These are phyloP conservation scores for Begonia fuchsioides DNA, from an alignment of 306 rosid genomes.

Conservation along the genomic window DNA sequence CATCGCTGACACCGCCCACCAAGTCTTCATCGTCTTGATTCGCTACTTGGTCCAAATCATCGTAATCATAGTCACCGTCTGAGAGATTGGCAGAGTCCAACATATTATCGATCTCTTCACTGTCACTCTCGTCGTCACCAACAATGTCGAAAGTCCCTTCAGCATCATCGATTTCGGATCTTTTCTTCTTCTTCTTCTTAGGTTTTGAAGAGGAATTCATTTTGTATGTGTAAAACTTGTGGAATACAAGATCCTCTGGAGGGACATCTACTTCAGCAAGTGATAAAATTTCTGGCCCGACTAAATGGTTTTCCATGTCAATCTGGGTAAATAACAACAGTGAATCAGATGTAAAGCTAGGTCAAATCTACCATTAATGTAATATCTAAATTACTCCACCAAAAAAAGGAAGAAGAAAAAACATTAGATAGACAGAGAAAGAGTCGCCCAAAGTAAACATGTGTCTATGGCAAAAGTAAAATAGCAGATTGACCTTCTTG, in stretches of 20 bases:
- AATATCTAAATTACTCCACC: background rate
- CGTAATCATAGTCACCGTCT: conserved; percentile 58
- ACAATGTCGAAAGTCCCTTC: conserved; percentile 44
- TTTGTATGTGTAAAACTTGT: conserved; percentile 72
- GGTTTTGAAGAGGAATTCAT: conserved; percentile 45
- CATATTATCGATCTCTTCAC: conserved; percentile 71
- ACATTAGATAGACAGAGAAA: background rate
- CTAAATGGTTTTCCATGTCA: conserved; percentile 48
- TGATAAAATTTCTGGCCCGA: conserved; percentile 67
- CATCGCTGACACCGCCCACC: conserved; percentile 51
- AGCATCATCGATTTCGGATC: conserved; percentile 48
- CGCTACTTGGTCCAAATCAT: conserved; percentile 65
- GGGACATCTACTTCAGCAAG: conserved; percentile 82
- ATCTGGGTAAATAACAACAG: conserved; percentile 37
- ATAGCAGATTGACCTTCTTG: conserved; percentile 73
- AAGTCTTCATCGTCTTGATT: conserved; percentile 72
- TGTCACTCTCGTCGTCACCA: conserved; percentile 69
- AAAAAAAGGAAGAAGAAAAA: background rate
- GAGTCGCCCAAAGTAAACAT: too few relatives aligned
- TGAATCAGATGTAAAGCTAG: conserved; percentile 7
- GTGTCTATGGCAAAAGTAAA: too few relatives aligned
- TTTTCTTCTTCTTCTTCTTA: conserved; percentile 68
- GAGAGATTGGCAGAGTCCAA: conserved; percentile 50
- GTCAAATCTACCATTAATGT: too few relatives aligned
- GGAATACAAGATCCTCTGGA: conserved; percentile 91